These are phyloP conservation scores for Annulohypoxylon maeteangense DNA, from an alignment of 495 filamentous ascomycete genomes.

Conservation along the genomic window DNA sequence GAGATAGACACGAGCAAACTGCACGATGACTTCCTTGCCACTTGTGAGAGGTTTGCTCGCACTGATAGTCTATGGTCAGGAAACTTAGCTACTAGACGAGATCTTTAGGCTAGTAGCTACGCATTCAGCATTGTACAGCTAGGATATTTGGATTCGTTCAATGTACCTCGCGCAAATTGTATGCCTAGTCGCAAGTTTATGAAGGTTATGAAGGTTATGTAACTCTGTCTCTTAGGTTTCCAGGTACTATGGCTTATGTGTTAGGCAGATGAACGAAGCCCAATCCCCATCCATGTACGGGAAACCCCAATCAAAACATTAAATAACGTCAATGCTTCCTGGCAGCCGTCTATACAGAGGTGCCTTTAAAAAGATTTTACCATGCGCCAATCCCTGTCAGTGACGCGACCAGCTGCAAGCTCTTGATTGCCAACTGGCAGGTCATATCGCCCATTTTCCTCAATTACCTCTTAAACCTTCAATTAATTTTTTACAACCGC, in stretches of 20 bases:
- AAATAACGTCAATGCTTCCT: too few species aligned
- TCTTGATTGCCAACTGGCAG: too few species aligned
- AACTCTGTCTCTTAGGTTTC: not conserved
- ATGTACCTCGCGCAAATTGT: too few species aligned
- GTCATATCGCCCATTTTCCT: too few species aligned
- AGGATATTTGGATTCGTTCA: not conserved
- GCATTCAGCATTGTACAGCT: not conserved
- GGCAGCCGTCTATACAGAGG: too few species aligned
- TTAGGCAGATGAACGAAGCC: not conserved
- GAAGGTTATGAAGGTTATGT: not conserved
- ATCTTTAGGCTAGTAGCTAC: not conserved
- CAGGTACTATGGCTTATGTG: not conserved
- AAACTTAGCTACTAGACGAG: not conserved
- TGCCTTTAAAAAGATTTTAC: too few species aligned
- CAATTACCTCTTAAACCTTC: too few species aligned
- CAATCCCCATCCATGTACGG: too few species aligned
- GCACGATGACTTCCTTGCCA: constrained; percentile 32
- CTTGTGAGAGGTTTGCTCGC: constrained; percentile 28
- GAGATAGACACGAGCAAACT: not conserved
- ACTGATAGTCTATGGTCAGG: constrained; percentile 38
- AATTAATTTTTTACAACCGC: too few species aligned
- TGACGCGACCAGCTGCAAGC: too few species aligned
- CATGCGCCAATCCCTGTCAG: too few species aligned
- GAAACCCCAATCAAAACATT: too few species aligned
- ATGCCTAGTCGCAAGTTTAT: not conserved